A percentile compares a stretch with the other conserved stretches of the same genome.
Conservation (phyloP, 306 rosid species). For the Mucuna pruriens region DNA sequence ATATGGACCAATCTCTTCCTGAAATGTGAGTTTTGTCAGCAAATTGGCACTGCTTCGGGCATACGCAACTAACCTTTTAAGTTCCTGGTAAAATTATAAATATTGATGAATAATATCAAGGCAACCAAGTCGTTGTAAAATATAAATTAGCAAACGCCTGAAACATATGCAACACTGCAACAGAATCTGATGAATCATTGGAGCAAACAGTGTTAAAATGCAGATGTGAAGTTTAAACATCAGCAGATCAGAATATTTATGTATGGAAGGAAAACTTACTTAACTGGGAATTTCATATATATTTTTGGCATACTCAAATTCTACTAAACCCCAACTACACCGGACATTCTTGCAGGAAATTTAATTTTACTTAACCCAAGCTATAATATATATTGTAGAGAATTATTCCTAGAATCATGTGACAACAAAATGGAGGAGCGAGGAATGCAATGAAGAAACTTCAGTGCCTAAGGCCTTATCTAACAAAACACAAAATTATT, state of each 20-base stretch:
- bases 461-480: constrained; percentile 4
- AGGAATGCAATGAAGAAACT: constrained; percentile 9
- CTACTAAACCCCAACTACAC: background rate
- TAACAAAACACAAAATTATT: constrained; percentile 23
- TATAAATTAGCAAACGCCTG: background rate
- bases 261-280: background rate
- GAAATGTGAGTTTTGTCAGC: constrained; percentile 62
- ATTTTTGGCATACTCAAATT: background rate
- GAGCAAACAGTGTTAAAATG: constrained; percentile 21
- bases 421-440: background rate
- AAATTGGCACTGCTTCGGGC: constrained; percentile 89
- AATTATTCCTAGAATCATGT: constrained; percentile 12
- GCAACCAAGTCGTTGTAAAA: constrained; percentile 21
- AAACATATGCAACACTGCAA: constrained; percentile 6
- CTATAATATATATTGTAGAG: constrained; percentile 10
- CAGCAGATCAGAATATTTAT: background rate
- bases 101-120: constrained; percentile 10
- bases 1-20: constrained; percentile 65
- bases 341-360: background rate
- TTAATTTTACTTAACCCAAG: background rate
- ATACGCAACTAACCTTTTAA: constrained; percentile 83
- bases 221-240: background rate
- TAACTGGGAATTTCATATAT: background rate
- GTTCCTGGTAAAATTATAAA: constrained; percentile 61
- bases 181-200: too few relatives aligned